Percentiles rank a stretch among this genome's conserved stretches.
These are phyloP conservation scores for Vickermania spadyakhi DNA, from an alignment of 208 protist genomes.

Conservation along the genomic window DNA sequence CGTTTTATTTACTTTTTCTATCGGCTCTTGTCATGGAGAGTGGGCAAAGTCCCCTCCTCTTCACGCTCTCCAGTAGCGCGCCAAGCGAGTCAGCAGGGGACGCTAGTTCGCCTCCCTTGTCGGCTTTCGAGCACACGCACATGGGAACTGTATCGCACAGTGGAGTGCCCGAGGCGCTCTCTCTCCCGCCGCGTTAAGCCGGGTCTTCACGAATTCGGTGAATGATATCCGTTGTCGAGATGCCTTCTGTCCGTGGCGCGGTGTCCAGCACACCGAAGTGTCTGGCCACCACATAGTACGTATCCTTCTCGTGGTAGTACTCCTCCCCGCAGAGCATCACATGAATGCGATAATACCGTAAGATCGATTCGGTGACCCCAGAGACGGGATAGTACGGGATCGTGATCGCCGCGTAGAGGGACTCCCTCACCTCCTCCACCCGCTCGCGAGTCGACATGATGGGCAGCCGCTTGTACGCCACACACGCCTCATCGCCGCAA, in stretches of 20 bases:
- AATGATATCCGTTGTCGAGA: conserved; percentile 86
- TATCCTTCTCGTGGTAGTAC: conserved; percentile 84
- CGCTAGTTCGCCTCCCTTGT: no score
- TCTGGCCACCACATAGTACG: conserved; percentile 81
- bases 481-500: conserved; percentile 82
- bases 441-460: conserved; percentile 90
- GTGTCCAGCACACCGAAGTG: conserved; percentile 81
- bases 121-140: no score
- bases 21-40: no score
- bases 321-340: conserved; percentile 87
- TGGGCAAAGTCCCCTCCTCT: no score
- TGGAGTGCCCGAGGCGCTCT: no score
- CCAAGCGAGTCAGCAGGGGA: no score
- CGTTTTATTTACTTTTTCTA: no score
- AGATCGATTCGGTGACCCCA: conserved; percentile 84
- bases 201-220: conserved; percentile 72
- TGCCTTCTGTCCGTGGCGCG: conserved; percentile 85
- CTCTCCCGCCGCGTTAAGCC: no score
- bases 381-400: conserved; percentile 81
- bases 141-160: no score
- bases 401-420: conserved; percentile 86
- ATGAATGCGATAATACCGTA: conserved; percentile 89
- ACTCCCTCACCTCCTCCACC: conserved; percentile 79
- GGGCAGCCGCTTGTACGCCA: conserved; percentile 82
- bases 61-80: no score